Base-by-base conservation (phyloP, 164 flowering plant species). In the Chloranthus sessilifolius region DNA sequence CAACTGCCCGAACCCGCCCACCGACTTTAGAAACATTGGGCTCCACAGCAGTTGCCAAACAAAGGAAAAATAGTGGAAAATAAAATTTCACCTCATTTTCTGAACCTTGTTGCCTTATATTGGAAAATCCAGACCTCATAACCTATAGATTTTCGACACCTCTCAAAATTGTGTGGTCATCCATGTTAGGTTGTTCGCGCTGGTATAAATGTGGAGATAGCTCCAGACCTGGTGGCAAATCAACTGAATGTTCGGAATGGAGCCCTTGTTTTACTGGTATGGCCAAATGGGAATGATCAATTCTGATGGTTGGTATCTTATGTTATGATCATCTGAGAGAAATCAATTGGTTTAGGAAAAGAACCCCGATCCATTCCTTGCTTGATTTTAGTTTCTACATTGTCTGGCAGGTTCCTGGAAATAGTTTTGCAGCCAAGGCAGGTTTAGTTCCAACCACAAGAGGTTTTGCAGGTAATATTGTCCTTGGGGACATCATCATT, bases 221-320 rank as follows among this genome's bases (percentile, higher is more conserved):
- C 98, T 41, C 82, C 98, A 16, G 98, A 88, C 53, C 67, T 79
- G 43, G 54, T 91, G 46, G 88, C 98, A 28, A 88, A 79, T 71
- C 96, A 91, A 64, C 80, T 91, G 23, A 91, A 83, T 69, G 90
- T 83, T 66, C 83, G 90, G 59, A 83, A 82, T 49, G 98, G 98
- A 56, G 95, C 95, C 51, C 84, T 88, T 53, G 52, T 91, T 59
- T 60, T 91, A 35, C 86, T 66, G 94, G 98, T 85, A 72, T 12
- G 8, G 43, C 27, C 22, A 8, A 21, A 33, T 37, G 21, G 16
- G 19, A 22, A 24, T 23, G 3, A 9, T 17, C n/a, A n/a, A 16
- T 10, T 2, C 27, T 21, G 14, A 0, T 7, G 9, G 8, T 3
- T 6, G 19, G 8, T 11, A 28, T 24, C 40, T 2, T 26, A 8